Evolutionary conservation across 225 moss, liverwort and hornwort genomes (phyloP).

Genomic region (Sphagnum contortum): DNA sequence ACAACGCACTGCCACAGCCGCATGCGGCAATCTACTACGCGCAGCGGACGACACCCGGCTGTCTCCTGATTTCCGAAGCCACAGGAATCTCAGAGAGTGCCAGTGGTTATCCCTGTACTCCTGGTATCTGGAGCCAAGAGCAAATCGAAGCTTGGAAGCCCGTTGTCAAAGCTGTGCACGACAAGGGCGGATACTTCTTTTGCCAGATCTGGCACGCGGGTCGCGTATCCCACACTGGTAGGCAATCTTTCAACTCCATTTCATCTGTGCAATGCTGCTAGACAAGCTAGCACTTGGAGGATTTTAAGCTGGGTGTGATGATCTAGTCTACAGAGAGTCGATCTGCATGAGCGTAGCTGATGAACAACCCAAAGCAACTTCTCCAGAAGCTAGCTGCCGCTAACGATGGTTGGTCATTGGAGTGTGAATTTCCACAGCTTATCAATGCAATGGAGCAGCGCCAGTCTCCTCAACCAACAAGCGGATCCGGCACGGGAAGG

Average conservation of each 20-base stretch:
- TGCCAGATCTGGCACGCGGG: constrained; percentile 9
- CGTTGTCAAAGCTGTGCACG: constrained; percentile 4
- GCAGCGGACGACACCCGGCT: constrained; percentile 4
- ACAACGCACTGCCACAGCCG: neutral
- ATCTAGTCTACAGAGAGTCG: too few species aligned
- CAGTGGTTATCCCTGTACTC: constrained; percentile 4
- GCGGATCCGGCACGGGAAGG: neutral
- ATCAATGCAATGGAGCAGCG: constrained; percentile 8
- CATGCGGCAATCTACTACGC: neutral
- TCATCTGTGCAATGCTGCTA: too few species aligned
- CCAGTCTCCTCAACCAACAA: constrained; percentile 12
- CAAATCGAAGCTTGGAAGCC: constrained; percentile 13
- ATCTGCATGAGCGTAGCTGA: too few species aligned
- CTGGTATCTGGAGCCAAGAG: constrained; percentile 4
- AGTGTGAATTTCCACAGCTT: neutral
- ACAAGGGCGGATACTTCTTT: constrained; percentile 5
- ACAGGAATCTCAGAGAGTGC: neutral
- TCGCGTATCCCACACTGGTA: constrained; percentile 4
- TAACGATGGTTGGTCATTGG: too few species aligned
- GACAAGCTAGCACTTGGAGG: too few species aligned
- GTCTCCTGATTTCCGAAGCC: constrained; percentile 4
- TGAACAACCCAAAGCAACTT: too few species aligned
- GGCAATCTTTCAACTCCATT: neutral
- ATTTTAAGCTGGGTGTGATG: too few species aligned
- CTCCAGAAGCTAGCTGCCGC: too few species aligned